These are phyloP conservation scores for Dalbergia cultrata DNA, from an alignment of 306 rosid species.

Conservation along the genomic window DNA sequence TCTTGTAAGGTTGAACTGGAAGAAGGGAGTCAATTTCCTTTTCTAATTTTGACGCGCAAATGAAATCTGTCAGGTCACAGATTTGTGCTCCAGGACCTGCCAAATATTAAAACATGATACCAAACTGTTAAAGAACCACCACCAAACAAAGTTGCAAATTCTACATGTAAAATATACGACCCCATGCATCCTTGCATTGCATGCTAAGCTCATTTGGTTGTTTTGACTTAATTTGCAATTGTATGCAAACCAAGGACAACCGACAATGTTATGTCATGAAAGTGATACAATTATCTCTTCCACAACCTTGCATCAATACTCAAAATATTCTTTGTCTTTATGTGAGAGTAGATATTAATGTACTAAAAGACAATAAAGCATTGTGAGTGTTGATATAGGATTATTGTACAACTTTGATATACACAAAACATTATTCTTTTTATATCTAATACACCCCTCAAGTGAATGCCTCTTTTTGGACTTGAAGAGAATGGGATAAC, in stretches of 20 bases:
- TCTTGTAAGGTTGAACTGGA: conserved; percentile 8
- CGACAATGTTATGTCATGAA: background rate
- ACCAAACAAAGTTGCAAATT: background rate
- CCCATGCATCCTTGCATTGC: background rate
- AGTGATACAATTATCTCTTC: too few species aligned
- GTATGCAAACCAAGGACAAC: background rate
- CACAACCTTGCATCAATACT: too few species aligned
- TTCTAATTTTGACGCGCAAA: conserved; percentile 71
- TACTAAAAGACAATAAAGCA: too few species aligned
- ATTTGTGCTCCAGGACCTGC: conserved; percentile 66
- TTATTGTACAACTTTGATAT: too few species aligned
- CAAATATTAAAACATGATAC: conserved; percentile 39
- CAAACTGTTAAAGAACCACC: background rate
- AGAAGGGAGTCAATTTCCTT: conserved; percentile 32
- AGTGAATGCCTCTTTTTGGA: too few species aligned
- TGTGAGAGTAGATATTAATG: too few species aligned
- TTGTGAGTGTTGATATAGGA: too few species aligned
- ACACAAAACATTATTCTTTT: too few species aligned
- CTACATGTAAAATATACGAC: background rate
- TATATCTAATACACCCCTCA: too few species aligned
- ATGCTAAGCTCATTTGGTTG: background rate
- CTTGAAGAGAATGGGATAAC: too few species aligned
- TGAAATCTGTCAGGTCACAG: conserved; percentile 74
- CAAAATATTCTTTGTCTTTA: too few species aligned
- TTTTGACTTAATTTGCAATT: background rate